phyloP scores from a whole-genome alignment of 495 filamentous ascomycete species.

The Neurospora sp. region DNA sequence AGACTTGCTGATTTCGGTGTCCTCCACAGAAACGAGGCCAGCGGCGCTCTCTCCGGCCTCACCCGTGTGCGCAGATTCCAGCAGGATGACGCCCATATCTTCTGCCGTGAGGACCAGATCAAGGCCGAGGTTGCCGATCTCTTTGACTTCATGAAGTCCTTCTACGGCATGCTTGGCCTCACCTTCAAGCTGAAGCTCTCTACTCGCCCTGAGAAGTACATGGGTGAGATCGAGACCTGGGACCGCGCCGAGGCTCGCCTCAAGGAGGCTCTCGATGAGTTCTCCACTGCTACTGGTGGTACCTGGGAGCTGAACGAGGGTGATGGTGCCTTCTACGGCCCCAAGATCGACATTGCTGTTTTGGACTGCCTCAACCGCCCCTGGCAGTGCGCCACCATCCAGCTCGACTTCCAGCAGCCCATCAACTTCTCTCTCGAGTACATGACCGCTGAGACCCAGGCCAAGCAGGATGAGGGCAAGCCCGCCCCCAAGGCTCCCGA shows the following conservation, averaged over 20 bases:
- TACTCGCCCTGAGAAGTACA: constrained; percentile 84
- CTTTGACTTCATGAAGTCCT: constrained; percentile 74
- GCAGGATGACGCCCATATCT: constrained; percentile 94
- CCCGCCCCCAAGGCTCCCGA: constrained; percentile 36
- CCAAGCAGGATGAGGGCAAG: constrained; percentile 24
- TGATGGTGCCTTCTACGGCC: constrained; percentile 96
- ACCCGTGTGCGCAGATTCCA: constrained; percentile 88
- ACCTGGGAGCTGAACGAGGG: constrained; percentile 85
- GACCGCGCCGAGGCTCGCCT: constrained; percentile 73
- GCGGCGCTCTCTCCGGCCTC: constrained; percentile 79
- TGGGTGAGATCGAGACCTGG: constrained; percentile 84
- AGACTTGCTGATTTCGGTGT: constrained; percentile 93
- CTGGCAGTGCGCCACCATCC: constrained; percentile 91
- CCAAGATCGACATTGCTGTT: constrained; percentile 72
- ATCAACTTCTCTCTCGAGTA: constrained; percentile 41
- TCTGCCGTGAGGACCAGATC: constrained; percentile 46
- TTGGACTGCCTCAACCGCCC: constrained; percentile 24
- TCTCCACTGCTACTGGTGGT: constrained; percentile 48
- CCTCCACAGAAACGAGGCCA: constrained; percentile 89
- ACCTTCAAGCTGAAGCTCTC: constrained; percentile 95
- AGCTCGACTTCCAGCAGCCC: constrained; percentile 91
- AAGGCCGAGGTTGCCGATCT: constrained; percentile 71
- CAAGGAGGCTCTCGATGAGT: constrained; percentile 66
- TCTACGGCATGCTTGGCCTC: constrained; percentile 89
- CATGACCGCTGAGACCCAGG: constrained; percentile 44